Evolutionary conservation across 2,329 filamentous ascomycete species (phyloP).

Genomic region (Clarireedia hainanense): DNA sequence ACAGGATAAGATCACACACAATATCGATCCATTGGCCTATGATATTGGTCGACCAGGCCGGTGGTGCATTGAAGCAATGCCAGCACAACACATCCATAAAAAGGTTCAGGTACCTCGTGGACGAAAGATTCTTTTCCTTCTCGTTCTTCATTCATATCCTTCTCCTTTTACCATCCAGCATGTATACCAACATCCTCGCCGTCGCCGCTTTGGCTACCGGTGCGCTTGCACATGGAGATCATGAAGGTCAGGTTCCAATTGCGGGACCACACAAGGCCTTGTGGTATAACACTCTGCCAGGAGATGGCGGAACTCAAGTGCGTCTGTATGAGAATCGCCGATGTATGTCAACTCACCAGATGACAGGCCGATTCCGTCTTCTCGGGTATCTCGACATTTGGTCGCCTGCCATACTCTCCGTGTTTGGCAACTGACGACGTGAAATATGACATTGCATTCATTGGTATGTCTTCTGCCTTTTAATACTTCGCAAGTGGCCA

Average conservation of each 20-base stretch:
- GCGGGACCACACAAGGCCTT: conserved; percentile 62
- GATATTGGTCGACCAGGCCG: neutral
- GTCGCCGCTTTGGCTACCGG: conserved; percentile 31
- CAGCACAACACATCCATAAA: conserved; percentile 3
- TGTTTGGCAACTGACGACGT: conserved; percentile 64
- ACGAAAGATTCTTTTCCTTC: neutral
- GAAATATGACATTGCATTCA: conserved; percentile 78
- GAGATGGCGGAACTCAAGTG: conserved; percentile 78
- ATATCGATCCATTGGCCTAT: neutral
- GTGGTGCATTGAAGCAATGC: neutral
- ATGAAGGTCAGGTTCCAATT: conserved; percentile 49
- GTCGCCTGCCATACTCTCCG: conserved; percentile 67
- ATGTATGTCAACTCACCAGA: conserved; percentile 10
- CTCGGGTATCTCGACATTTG: conserved; percentile 81
- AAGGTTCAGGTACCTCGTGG: neutral
- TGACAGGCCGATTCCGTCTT: conserved; percentile 75
- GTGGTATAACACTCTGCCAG: conserved; percentile 78
- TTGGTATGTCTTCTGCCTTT: conserved; percentile 43
- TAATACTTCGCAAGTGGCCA: conserved; percentile 5
- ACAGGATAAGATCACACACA: conserved; percentile 1
- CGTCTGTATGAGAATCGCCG: conserved; percentile 14
- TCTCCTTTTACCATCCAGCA: conserved; percentile 11
- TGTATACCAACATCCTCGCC: conserved; percentile 23
- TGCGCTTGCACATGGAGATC: conserved; percentile 90
- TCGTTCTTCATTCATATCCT: neutral